A percentile compares a stretch with the other conserved stretches of the same genome.
Conservation (phyloP, 345 rosid species). For the Camelina laxa region DNA sequence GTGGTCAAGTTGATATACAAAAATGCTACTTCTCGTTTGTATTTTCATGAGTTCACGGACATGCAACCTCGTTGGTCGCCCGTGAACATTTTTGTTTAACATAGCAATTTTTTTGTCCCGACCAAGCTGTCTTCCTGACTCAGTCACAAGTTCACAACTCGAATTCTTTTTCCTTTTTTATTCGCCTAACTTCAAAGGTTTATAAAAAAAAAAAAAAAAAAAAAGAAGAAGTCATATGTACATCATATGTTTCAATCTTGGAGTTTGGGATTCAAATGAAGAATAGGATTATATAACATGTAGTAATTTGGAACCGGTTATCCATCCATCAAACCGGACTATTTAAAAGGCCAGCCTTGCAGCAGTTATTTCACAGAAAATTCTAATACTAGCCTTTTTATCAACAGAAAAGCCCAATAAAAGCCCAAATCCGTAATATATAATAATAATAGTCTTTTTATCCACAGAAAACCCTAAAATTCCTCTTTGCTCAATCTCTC, state of each 20-base stretch:
- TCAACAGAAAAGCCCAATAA: too few relatives aligned
- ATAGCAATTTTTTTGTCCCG: conserved; percentile 3
- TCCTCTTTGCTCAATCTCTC: neutral
- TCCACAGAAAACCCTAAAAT: conserved; percentile 17
- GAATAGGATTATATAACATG: neutral
- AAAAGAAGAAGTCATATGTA: neutral
- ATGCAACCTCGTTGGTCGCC: conserved; percentile 36
- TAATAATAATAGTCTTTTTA: neutral
- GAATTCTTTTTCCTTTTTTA: neutral
- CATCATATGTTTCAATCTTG: neutral
- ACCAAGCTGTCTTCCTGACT: conserved; percentile 34
- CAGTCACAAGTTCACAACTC: conserved; percentile 9
- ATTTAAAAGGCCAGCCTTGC: conserved; percentile 6
- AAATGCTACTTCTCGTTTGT: conserved; percentile 22
- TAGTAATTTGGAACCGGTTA: conserved; percentile 6
- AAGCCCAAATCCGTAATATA: conserved; percentile 11
- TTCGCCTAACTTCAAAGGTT: neutral
- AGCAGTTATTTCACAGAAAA: neutral
- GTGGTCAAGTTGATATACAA: conserved; percentile 31
- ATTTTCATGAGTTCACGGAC: conserved; percentile 40
- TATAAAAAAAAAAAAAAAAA: too few relatives aligned
- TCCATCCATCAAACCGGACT: neutral
- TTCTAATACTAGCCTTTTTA: too few relatives aligned
- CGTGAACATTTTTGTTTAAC: conserved; percentile 41
- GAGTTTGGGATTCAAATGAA: neutral